Conservation (phyloP, 768 basidiomycete genomes). For the Mycena vulgaris region DNA sequence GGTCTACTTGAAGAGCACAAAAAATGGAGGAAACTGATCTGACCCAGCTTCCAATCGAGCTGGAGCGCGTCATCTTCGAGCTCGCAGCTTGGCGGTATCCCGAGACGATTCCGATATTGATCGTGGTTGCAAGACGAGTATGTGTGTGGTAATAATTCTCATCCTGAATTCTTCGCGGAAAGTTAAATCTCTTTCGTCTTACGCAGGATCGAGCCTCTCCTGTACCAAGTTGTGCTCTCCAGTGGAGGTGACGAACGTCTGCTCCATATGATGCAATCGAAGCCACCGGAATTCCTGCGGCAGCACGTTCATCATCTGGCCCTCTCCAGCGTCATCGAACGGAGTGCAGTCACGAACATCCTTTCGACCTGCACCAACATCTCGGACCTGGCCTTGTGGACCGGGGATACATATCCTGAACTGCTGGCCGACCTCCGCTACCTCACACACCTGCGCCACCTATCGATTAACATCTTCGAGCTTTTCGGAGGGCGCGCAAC, state of each 20-base stretch:
- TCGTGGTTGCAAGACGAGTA: slow-evolving; percentile 21
- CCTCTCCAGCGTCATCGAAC: neutral
- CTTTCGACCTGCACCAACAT: slow-evolving; percentile 30
- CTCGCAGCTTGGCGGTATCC: slow-evolving; percentile 21
- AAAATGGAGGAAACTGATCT: neutral
- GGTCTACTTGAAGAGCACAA: neutral
- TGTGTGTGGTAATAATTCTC: slow-evolving; percentile 29
- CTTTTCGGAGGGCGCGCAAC: slow-evolving; percentile 26
- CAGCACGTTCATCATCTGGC: slow-evolving; percentile 28
- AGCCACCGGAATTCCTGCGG: slow-evolving; percentile 16
- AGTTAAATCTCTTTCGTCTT: neutral
- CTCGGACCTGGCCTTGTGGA: slow-evolving; percentile 21
- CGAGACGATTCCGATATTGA: neutral
- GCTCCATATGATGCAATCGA: slow-evolving; percentile 18
- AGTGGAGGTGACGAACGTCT: neutral
- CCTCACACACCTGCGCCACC: slow-evolving; percentile 13
- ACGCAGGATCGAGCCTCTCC: slow-evolving; percentile 26
- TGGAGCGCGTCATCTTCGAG: slow-evolving; percentile 29
- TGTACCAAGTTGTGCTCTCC: slow-evolving; percentile 18
- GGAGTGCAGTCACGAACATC: neutral
- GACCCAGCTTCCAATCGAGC: neutral
- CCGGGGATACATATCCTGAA: slow-evolving; percentile 22
- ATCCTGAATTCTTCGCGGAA: neutral
- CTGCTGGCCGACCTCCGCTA: slow-evolving; percentile 14
- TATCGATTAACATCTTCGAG: slow-evolving; percentile 22